A percentile compares a stretch with the other conserved stretches of the same genome.
These are phyloP conservation scores for Blastobotrys muscicola DNA, from an alignment of 805 yeast genomes.

Conservation along the genomic window DNA sequence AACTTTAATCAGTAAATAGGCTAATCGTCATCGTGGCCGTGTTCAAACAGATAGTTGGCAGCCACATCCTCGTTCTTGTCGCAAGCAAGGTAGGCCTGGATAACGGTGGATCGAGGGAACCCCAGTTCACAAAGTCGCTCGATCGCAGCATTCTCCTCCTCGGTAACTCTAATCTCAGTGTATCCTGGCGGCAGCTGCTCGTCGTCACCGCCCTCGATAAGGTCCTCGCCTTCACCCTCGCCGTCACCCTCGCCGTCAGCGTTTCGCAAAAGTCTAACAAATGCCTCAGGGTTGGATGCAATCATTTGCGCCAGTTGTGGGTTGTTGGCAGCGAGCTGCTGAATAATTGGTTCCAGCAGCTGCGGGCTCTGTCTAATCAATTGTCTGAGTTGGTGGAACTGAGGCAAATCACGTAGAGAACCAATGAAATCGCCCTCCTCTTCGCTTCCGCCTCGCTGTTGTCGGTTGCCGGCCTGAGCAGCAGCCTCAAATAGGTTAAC, in stretches of 20 bases:
- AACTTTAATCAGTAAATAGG: neutral
- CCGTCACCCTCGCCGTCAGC: constrained; percentile 42
- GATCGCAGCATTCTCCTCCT: constrained; percentile 84
- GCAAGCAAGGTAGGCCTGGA: constrained; percentile 94
- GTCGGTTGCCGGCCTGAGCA: constrained; percentile 16
- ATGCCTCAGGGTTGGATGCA: constrained; percentile 65
- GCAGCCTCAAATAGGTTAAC: constrained; percentile 34
- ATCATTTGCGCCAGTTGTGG: constrained; percentile 79
- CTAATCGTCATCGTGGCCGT: constrained; percentile 24
- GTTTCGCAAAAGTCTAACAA: constrained; percentile 56
- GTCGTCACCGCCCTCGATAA: constrained; percentile 26
- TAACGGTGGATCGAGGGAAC: constrained; percentile 75
- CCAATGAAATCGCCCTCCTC: constrained; percentile 31
- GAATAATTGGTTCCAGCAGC: constrained; percentile 72
- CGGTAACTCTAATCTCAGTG: constrained; percentile 55
- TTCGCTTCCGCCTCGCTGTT: constrained; percentile 31
- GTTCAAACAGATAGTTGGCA: constrained; percentile 75
- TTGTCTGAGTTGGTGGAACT: constrained; percentile 55
- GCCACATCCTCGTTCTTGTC: constrained; percentile 96
- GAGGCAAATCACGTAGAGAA: constrained; percentile 32
- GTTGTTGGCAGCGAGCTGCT: constrained; percentile 67
- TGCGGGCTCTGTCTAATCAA: constrained; percentile 82
- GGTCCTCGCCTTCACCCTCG: constrained; percentile 29
- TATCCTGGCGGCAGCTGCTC: constrained; percentile 29
- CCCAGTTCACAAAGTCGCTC: constrained; percentile 86